Percentiles rank a stretch among this genome's conserved stretches.
Conservation (phyloP, 768 basidiomycete species). For the Cystofilobasidium bisporidii region DNA sequence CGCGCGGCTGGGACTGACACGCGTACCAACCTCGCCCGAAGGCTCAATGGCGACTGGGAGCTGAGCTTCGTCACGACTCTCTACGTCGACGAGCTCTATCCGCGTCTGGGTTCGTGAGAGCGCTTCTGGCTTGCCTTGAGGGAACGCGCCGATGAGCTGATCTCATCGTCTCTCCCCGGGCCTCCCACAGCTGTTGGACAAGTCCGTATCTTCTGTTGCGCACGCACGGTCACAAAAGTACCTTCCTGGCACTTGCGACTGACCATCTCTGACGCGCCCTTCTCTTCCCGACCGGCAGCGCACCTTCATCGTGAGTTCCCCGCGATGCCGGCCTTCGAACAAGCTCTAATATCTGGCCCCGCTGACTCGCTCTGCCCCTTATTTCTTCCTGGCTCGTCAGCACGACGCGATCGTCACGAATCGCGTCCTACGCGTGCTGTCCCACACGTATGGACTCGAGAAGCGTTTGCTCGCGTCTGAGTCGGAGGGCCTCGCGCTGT, state of each 20-base stretch:
- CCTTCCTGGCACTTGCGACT: no score
- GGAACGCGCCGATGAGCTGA: background rate
- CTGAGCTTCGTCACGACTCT: constrained; percentile 7
- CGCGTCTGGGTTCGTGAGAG: background rate
- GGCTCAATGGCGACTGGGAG: constrained; percentile 10
- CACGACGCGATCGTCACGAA: constrained; percentile 1
- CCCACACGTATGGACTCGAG: constrained; percentile 2
- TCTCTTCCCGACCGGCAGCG: background rate
- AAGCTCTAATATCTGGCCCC: background rate
- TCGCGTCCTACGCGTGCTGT: background rate
- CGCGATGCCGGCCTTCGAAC: background rate
- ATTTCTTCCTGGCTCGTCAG: background rate
- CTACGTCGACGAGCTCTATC: constrained; percentile 4
- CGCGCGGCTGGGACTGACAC: no score
- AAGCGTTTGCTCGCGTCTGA: background rate
- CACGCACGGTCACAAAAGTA: no score
- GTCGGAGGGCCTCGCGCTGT: background rate
- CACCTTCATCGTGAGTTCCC: background rate
- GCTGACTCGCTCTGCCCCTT: no score
- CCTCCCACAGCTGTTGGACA: background rate
- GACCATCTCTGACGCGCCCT: background rate
- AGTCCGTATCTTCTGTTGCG: background rate
- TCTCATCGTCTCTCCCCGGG: no score
- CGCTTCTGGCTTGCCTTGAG: background rate
- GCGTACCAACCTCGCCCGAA: background rate